Base-by-base conservation (phyloP, 371 early-diverging fungal genomes). In the Mucor indicus region DNA sequence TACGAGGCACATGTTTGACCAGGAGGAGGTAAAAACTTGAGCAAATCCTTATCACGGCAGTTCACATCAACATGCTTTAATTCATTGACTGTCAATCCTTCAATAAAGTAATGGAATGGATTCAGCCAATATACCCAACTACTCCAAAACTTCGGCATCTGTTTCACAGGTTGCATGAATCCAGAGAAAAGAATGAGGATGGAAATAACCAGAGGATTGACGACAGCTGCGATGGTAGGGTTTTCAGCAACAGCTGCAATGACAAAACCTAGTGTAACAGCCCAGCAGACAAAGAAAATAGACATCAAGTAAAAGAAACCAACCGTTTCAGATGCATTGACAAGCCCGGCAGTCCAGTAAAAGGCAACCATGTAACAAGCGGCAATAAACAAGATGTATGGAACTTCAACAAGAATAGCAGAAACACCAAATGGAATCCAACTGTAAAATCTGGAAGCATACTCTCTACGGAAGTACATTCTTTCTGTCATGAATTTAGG, bases 111-210 rank as follows among this genome's bases (percentile, higher is more conserved):
- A 40, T 77, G 77, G 67, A 76, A 80, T 3, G 86, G 86, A 41
- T 80, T 76, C 7, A 86, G 38, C 73, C 78, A 82, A 63, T 85
- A 87, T 69, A 88, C 77, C 85, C 85, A 86, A 1, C 60, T 46
- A 7, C 75, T 65, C 83, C 85, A 88, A 64, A 90, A 86, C 17
- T 48, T 50, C 15, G 87, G 86, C 80, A 88, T 83, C 1, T 59
- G 48, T 2, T 33, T 21, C 16, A 64, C 61, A 17, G 82, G 73
- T 37, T 85, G 77, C 48, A 83, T 71, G 17, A 85, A 64, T 45
- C 87, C 87, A 44, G 72, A 65, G 64, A 84, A 84, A 37, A 88
- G 56, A 46, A 72, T 64, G 35, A 85, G 66, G 36, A 84, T 52
- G 0, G 84, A 69, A 32, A 79, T 67, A 27, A 84, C 60, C 33